Conservation (phyloP, 208 protist genomes). For the Acanthamoeba sp. region DNA sequence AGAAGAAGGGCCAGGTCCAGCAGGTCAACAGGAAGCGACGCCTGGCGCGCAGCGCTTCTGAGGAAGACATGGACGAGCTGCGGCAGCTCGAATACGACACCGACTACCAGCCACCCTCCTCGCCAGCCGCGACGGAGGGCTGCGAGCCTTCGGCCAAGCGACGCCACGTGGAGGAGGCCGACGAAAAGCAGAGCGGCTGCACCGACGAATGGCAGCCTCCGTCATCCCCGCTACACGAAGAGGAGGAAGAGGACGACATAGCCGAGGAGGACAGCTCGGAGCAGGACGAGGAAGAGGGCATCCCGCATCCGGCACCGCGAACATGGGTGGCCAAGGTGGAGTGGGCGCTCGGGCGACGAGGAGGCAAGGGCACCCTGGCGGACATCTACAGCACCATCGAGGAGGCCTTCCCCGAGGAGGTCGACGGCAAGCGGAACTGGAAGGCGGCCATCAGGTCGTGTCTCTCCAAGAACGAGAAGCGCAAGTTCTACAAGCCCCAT, state of each 20-base stretch:
- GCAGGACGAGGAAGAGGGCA: background rate
- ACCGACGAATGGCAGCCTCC: background rate
- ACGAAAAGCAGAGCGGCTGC: background rate
- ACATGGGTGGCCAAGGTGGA: constrained; percentile 48
- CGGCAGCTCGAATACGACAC: background rate
- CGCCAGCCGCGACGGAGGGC: background rate
- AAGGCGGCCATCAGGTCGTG: constrained; percentile 37
- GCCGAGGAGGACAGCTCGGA: background rate
- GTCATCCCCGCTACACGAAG: background rate
- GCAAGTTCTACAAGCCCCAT: constrained; percentile 26
- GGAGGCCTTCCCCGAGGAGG: background rate
- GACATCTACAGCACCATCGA: constrained; percentile 37
- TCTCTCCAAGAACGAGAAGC: constrained; percentile 64
- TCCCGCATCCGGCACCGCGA: background rate
- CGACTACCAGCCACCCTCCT: background rate
- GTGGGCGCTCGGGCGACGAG: constrained; percentile 5
- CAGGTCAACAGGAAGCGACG: background rate
- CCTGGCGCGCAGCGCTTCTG: background rate
- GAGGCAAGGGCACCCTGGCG: constrained; percentile 12
- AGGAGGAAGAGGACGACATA: background rate
- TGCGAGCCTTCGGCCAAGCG: background rate
- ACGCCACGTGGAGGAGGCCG: background rate
- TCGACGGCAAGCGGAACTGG: constrained; percentile 45
- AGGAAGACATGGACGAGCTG: background rate
- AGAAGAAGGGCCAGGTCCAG: background rate